Percentiles rank a stretch among this genome's conserved stretches.
Evolutionary conservation across 495 filamentous ascomycete species (phyloP).

Genomic region (Xylaria venustula): DNA sequence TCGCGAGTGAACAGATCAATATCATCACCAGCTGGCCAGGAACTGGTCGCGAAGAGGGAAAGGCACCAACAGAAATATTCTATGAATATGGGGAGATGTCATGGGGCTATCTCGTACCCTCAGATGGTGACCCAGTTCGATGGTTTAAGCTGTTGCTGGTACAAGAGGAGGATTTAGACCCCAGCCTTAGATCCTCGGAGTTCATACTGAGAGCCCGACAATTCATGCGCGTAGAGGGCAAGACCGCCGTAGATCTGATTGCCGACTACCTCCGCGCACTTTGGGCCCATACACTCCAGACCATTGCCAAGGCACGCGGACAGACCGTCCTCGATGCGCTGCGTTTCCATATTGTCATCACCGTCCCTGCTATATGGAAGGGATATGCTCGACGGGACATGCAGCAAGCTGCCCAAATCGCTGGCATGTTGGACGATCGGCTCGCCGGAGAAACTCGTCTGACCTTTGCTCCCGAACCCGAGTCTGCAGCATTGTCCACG

Average conservation of each 20-base stretch:
- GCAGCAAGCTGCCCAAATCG: not conserved
- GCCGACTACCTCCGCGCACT: conserved; percentile 24
- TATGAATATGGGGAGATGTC: not conserved
- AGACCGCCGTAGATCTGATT: conserved; percentile 18
- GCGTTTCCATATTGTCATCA: conserved; percentile 8
- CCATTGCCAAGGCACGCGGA: conserved; percentile 14
- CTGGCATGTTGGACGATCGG: conserved; percentile 6
- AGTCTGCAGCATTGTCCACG: conserved; percentile 12
- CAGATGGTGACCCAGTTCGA: conserved; percentile 13
- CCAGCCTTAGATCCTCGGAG: conserved; percentile 3
- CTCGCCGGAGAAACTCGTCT: not conserved
- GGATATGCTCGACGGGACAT: conserved; percentile 7
- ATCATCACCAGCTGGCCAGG: not conserved
- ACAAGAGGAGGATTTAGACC: conserved; percentile 21
- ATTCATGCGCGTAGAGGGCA: not conserved
- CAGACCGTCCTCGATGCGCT: not conserved
- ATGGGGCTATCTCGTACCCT: conserved; percentile 28
- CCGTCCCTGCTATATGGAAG: conserved; percentile 21
- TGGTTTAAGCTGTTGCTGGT: conserved; percentile 37
- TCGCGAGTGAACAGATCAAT: not conserved
- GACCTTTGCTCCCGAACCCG: conserved; percentile 14
- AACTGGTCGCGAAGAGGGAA: not conserved
- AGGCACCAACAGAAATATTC: not conserved
- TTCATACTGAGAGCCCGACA: conserved; percentile 9
- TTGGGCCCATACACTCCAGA: conserved; percentile 19